Base-by-base conservation (phyloP, 257 asterid species). In the Penstemon barbatus region DNA sequence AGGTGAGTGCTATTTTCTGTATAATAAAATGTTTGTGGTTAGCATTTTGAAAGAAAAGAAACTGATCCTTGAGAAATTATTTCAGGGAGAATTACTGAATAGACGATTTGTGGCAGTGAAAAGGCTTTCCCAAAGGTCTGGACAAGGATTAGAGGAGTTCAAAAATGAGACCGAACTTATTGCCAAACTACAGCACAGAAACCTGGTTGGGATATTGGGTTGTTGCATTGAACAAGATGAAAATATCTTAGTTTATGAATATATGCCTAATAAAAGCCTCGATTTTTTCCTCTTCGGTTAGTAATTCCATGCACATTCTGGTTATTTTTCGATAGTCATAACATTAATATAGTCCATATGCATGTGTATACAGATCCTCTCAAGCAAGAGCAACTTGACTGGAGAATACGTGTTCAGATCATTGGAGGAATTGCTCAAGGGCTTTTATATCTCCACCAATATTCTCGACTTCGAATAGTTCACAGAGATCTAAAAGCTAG, bases 151-250 rank as follows among this genome's bases (percentile, higher is more conserved):
- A 48, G 48, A 76, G 39, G 91, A 82, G 69, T 85, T 85, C n/a
- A 82, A 80, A 83, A 85, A 80, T 71, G 91, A 85, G 63, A 86
- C 83, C 8, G 71, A 42, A 7, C 56, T 85, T 41, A 85, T 82
- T 48, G 78, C 86, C 49, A 73, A 67, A 40, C 82, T 85, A 53
- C 81, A 83, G 63, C 88, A 83, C 39, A 76, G 86, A 10, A 85
- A 85, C 71, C 91, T 85, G 18, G 88, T 85, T 51, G 75, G 79
- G 52, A 75, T 85, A 5, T 71, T 80, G 3, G 91, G 86, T 38
- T 85, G 88, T 71, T 77, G 83, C 44, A 74, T 75, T 8, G 86
- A 82, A 63, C 55, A 71, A 13, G 62, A 57, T 38, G 69, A 55
- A 54, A 61, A 61, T 45, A 61, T 66, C 43, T 25, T 45, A 49